Base-by-base conservation (phyloP, 345 rosid genomes). In the Gossypium mustelinum region DNA sequence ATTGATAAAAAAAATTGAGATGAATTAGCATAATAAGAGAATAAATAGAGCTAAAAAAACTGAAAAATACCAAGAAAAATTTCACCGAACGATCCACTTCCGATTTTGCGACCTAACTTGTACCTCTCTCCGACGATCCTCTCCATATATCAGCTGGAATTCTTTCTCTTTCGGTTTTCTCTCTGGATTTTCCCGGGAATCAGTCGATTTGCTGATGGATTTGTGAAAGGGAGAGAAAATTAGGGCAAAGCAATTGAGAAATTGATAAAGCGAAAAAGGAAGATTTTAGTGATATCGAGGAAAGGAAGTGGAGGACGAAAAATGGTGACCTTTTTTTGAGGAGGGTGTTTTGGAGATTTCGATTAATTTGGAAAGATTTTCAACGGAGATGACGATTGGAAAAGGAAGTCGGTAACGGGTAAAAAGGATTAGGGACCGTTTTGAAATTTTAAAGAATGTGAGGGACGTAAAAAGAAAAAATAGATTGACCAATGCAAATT, bases 21-120 rank as follows among this genome's bases (percentile, higher is more conserved):
- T 20, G 57, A 34, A 57, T 25, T 41, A 75, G 73, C 54, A 44
- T 67, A 22, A 54, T 27, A n/a, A 71, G 43, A 60, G 48, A 12
- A 48, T 16, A 45, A 18, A 25, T 10, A 4, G 2, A 16, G 57
- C 59, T n/a, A 18, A 69, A 9, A 27, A 52, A 1, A 65, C 11
- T 12, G 70, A 13, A 47, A 44, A 6, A 11, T 39, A 89, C 94
- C 94, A 22, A 86, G 86, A 76, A 27, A 86, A 79, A 89, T 89
- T 85, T 89, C 94, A 62, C 94, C 94, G 76, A 20, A 89, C 25
- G 94, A 87, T 79, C 92, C 94, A 74, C 94, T 83, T 68, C 94
- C 94, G 79, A 89, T 86, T 82, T 87, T 86, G 72, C 92, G 87
- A 72, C 89, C 94, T 27, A 87, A 76, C 81, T 84, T 89, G 81